Percentiles rank a stretch among this genome's conserved stretches.
Conservation (phyloP, 2,329 filamentous ascomycete species). For the Aschersonia sp. region DNA sequence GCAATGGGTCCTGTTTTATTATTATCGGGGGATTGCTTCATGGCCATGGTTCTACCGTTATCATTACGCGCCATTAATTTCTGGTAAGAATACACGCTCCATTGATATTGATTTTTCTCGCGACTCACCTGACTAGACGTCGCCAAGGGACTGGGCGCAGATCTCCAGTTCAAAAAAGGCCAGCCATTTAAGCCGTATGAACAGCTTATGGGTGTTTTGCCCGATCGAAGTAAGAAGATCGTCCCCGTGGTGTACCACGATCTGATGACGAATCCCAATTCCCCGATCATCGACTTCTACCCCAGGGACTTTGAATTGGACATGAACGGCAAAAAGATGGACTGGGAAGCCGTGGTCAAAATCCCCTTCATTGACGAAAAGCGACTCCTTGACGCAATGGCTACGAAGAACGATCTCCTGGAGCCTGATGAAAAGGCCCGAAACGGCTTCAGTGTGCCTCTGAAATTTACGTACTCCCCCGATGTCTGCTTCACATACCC, state of each 20-base stretch:
- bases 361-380: constrained; percentile 97
- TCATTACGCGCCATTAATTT: constrained; percentile 96
- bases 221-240: constrained; percentile 93
- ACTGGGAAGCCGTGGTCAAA: constrained; percentile 98
- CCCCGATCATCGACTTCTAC: constrained; percentile 96
- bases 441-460: constrained; percentile 79
- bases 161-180: constrained; percentile 85
- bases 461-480: constrained; percentile 82
- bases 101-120: neutral
- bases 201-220: constrained; percentile 95
- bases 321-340: constrained; percentile 99
- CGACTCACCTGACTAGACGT: constrained; percentile 47
- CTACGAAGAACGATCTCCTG: constrained; percentile 65
- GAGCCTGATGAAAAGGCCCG: constrained; percentile 63
- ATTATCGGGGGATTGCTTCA: constrained; percentile 90
- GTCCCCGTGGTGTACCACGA: constrained; percentile 78
- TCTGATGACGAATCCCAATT: constrained; percentile 80
- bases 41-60: constrained; percentile 98
- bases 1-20: constrained; percentile 97
- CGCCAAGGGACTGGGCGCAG: constrained; percentile 68
- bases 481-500: constrained; percentile 71
- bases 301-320: constrained; percentile 93
- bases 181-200: constrained; percentile 92
- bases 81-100: constrained; percentile 33
- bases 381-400: constrained; percentile 73